Conservation (phyloP, 306 rosid genomes). For the Psophocarpus tetragonolobus region DNA sequence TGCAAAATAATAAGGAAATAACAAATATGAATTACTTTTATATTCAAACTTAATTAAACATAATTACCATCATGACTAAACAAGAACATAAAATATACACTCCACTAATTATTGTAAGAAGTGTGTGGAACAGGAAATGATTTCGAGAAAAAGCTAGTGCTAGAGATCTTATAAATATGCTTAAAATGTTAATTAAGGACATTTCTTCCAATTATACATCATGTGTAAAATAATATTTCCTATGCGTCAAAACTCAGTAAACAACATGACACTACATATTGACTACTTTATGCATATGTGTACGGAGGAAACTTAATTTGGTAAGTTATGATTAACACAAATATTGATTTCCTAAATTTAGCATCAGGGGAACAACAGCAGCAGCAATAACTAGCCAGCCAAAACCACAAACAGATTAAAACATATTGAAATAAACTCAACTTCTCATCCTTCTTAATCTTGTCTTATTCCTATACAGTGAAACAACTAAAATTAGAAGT, state of each 20-base stretch:
- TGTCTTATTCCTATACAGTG: not conserved
- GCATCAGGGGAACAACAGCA: too few species aligned
- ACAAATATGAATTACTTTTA: too few species aligned
- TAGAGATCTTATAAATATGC: too few species aligned
- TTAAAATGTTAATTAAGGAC: not conserved
- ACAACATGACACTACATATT: not conserved
- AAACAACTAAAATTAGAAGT: too few species aligned
- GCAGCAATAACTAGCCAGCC: not conserved
- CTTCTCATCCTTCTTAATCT: not conserved
- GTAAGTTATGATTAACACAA: too few species aligned
- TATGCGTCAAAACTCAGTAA: not conserved
- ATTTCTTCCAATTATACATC: not conserved
- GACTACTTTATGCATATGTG: not conserved
- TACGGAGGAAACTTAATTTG: not conserved
- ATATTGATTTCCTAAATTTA: not conserved
- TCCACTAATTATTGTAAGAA: too few species aligned
- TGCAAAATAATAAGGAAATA: not conserved
- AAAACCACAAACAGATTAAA: not conserved
- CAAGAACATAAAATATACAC: too few species aligned
- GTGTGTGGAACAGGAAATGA: too few species aligned
- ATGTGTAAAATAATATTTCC: not conserved
- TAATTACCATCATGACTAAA: too few species aligned
- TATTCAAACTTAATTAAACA: too few species aligned
- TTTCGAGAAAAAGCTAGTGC: too few species aligned
- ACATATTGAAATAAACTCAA: not conserved